phyloP scores from a whole-genome alignment of 768 basidiomycete species.

The Multifurca ochricompacta region DNA sequence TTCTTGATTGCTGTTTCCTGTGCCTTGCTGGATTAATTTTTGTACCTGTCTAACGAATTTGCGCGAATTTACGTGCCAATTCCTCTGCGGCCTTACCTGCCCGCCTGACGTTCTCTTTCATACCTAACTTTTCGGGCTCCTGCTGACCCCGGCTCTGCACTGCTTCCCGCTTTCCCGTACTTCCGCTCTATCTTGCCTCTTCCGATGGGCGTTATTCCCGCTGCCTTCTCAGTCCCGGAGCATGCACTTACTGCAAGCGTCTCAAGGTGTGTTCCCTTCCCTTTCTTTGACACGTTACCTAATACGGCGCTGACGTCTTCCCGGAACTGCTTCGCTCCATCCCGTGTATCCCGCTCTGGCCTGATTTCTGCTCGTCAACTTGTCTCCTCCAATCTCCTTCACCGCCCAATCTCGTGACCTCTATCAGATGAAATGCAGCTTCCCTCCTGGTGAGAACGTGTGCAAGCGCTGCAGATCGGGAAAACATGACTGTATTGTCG shows the following conservation, averaged over 20 bases:
- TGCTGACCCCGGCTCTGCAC: conserved; percentile 3
- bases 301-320: neutral
- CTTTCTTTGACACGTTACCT: neutral
- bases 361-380: neutral
- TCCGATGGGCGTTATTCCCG: neutral
- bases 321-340: neutral
- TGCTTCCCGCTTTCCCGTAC: conserved; percentile 5
- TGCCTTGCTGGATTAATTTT: neutral
- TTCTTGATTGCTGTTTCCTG: neutral
- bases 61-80: neutral
- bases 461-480: conserved; percentile 69
- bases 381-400: conserved; percentile 4
- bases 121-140: conserved; percentile 1
- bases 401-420: neutral
- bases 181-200: neutral
- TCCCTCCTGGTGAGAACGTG: conserved; percentile 62
- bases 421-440: conserved; percentile 81
- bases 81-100: neutral
- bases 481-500: conserved; percentile 74
- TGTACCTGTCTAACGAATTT: neutral
- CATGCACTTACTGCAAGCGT: conserved; percentile 81
- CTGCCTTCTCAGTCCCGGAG: conserved; percentile 50
- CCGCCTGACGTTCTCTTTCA: neutral
- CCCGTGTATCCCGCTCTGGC: neutral
- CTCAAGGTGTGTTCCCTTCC: conserved; percentile 55